A percentile compares a stretch with the other conserved stretches of the same genome.
phyloP scores from a whole-genome alignment of 208 protist genomes.

The Vickermania ingenoplastis region DNA sequence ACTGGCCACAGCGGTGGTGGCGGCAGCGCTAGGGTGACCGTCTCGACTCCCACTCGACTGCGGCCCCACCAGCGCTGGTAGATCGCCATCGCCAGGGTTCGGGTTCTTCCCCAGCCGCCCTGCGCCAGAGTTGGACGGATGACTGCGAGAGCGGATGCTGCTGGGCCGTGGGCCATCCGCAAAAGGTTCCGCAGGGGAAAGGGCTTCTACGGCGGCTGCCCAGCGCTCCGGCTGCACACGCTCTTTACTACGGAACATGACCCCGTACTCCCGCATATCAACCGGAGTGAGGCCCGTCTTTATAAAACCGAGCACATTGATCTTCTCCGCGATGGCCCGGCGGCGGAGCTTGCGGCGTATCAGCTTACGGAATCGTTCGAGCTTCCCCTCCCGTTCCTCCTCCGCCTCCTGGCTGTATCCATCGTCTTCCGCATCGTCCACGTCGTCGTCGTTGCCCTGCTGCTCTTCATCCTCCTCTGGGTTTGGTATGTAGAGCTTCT shows the following conservation, averaged over 20 bases:
- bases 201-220: background rate
- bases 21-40: background rate
- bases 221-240: background rate
- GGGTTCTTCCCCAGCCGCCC: background rate
- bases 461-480: slow-evolving; percentile 14
- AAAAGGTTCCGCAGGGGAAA: too few species aligned
- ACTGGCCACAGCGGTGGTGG: background rate
- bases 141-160: background rate
- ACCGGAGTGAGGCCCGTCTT: slow-evolving; percentile 21
- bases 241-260: slow-evolving; percentile 17
- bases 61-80: background rate
- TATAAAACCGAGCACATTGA: slow-evolving; percentile 25
- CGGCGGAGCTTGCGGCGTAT: slow-evolving; percentile 23
- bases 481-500: slow-evolving; percentile 2
- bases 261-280: slow-evolving; percentile 19
- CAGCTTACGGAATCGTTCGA: slow-evolving; percentile 14
- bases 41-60: background rate
- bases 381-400: slow-evolving; percentile 12
- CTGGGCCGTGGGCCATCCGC: background rate
- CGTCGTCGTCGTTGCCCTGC: slow-evolving; percentile 9
- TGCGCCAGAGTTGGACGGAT: background rate
- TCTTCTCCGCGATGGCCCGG: slow-evolving; percentile 9
- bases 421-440: slow-evolving; percentile 8
- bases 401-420: slow-evolving; percentile 24
- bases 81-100: too few species aligned